phyloP scores from a whole-genome alignment of 2,329 filamentous ascomycete species.

The Biscogniauxia mediterranea region DNA sequence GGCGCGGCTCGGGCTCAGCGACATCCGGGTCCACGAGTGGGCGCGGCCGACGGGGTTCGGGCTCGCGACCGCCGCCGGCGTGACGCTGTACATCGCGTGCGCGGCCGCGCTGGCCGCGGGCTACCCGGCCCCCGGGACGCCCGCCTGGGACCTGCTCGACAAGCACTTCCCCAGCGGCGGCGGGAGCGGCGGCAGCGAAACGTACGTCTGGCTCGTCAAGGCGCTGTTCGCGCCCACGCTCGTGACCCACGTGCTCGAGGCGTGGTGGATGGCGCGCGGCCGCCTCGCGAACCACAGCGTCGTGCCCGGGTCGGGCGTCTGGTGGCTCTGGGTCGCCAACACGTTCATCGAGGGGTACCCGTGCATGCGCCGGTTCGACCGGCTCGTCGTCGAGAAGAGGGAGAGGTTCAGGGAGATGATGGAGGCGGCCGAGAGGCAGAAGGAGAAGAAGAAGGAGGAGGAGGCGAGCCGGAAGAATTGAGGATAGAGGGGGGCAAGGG shows the following conservation, averaged over 20 bases:
- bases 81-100: slow-evolving; percentile 52
- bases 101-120: slow-evolving; percentile 43
- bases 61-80: slow-evolving; percentile 51
- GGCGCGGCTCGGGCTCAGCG: slow-evolving; percentile 56
- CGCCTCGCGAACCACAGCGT: slow-evolving; percentile 49
- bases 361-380: slow-evolving; percentile 51
- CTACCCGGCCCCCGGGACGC: slow-evolving; percentile 50
- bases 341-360: slow-evolving; percentile 55
- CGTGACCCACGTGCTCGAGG: slow-evolving; percentile 64
- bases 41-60: slow-evolving; percentile 44
- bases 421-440: slow-evolving; percentile 30
- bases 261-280: slow-evolving; percentile 48
- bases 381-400: slow-evolving; percentile 43
- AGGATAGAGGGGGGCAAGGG: too few relatives aligned
- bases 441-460: slow-evolving; percentile 36
- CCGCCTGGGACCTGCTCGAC: slow-evolving; percentile 49
- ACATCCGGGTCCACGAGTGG: slow-evolving; percentile 43
- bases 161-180: slow-evolving; percentile 59
- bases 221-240: slow-evolving; percentile 59
- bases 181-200: too few relatives aligned
- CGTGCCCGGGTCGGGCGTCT: slow-evolving; percentile 42
- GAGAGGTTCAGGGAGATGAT: slow-evolving; percentile 19
- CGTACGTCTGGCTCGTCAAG: slow-evolving; percentile 58
- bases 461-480: slow-evolving; percentile 29
- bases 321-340: slow-evolving; percentile 54